Evolutionary conservation across 2,329 filamentous ascomycete species (phyloP), one percentile per base, ranked within the genome.

Genomic region (Leptodontidium sp.): DNA sequence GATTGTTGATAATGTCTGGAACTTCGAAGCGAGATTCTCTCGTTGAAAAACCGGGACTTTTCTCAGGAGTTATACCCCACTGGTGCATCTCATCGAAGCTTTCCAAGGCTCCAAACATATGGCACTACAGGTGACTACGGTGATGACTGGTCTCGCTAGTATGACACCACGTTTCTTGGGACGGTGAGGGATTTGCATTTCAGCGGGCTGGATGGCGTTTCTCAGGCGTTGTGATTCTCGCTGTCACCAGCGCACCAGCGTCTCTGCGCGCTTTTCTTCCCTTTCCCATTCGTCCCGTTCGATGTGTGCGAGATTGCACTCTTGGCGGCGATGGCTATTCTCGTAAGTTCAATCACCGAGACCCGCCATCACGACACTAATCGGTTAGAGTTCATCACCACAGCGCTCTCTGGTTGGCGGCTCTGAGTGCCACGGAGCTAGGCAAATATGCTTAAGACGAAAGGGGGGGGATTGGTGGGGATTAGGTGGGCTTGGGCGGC

Each of bases 301-400:
- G 58, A 49, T 32, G 29, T 47, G 40, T 32, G 14, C 29, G 58
- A 61, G 43, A 61, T 61, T 61, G 11, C 40, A 58, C 14, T 32
- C 58, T 61, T 61, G 58, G 58, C 40, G 49, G n/a, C 7, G 32
- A 43, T 43, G 35, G 35, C 55, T 59, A 59, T 61, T 61, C 43
- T 61, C 40, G 58, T 61, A 32, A 45, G n/a, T 50, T 32, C 26
- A 62, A 50, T 49, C 45, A 62, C 59, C 59, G 59, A 62, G 59
- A 49, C 59, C 59, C 59, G 43, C 59, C 59, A 62, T 62, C 59
- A 38, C 59, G 58, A 61, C 58, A 21, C 21, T 21, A 21, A 21
- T 21, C 21, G 21, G 21, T 21, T 21, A 1, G 21, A 21, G 21
- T 21, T 21, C 21, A 21, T 21, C 21, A 21, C 21, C 21, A 21